Evolutionary conservation across 148 eudicot species (phyloP), one percentile per base, ranked within the genome.

Genomic region (Amaranthus palmeri): DNA sequence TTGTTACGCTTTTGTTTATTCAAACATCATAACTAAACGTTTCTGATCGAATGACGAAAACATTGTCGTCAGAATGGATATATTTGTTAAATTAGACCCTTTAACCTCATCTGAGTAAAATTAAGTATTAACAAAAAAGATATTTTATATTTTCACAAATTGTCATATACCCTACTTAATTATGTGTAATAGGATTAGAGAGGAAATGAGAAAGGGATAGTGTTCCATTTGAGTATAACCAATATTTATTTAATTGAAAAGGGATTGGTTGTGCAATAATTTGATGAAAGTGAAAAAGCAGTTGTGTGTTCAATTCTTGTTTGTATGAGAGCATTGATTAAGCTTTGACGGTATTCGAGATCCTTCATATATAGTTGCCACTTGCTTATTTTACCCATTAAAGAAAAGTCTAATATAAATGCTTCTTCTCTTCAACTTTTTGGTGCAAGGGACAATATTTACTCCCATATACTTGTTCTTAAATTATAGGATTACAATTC

Each of bases 241-340:
- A 25, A 25, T 25, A 25, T 25, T 25, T 25, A 25, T 25, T 25
- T 25, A 25, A 25, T 25, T 25, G n/a, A n/a, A n/a, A n/a, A n/a
- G n/a, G n/a, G n/a, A n/a, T 13, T 58, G 54, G 55, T 36, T 59
- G 8, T 46, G 61, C 69, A 53, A 43, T 72, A 54, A 51, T 41
- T 43, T 40, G 6, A 52, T 7, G 60, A 64, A 53, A 63, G 69
- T 44, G 60, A 62, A 44, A 60, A 44, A 42, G 13, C 49, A 42
- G 3, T 63, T 7, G 42, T 6, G 8, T 14, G 18, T 9, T 49
- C 53, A 41, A 41, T 53, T 15, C 10, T 67, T 67, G 70, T 67
- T 15, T 57, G 40, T 7, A 4, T 52, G 8, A 57, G 8, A 15
- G 6, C 41, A 6, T 17, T 57, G n/a, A n/a, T n/a, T n/a, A n/a